Evolutionary conservation across 1,284 basidiomycete genomes (phyloP).

Genomic region (Moesziomyces antarcticus): DNA sequence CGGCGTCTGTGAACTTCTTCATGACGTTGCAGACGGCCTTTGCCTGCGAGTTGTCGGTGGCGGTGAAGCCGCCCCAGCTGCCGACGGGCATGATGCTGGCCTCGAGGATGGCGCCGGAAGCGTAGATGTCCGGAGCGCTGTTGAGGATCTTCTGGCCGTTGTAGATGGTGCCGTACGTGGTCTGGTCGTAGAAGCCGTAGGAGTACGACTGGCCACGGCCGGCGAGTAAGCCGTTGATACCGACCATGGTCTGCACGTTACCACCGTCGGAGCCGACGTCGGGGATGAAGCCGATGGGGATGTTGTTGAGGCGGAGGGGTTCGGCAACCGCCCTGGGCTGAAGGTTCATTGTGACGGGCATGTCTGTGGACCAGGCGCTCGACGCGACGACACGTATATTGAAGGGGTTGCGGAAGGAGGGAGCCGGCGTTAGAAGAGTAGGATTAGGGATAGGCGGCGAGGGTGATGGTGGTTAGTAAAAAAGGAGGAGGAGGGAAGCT

Average conservation of each 20-base stretch:
- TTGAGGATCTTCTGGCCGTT: conserved; percentile 63
- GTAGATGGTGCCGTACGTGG: conserved; percentile 63
- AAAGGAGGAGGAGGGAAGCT: conserved; percentile 1
- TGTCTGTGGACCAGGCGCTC: conserved; percentile 5
- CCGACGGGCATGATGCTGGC: conserved; percentile 62
- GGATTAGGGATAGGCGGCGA: neutral
- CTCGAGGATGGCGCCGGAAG: conserved; percentile 67
- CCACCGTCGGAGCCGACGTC: conserved; percentile 59
- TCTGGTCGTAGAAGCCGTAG: conserved; percentile 67
- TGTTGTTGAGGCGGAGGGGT: conserved; percentile 34
- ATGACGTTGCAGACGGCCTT: conserved; percentile 64
- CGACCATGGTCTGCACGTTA: conserved; percentile 51
- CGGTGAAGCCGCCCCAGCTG: conserved; percentile 49
- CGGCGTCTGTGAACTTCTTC: conserved; percentile 68
- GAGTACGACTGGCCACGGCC: conserved; percentile 33
- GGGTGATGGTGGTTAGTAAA: neutral
- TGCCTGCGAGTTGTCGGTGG: conserved; percentile 64
- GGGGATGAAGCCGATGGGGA: conserved; percentile 55
- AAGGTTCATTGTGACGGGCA: conserved; percentile 29
- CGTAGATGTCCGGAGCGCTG: conserved; percentile 64
- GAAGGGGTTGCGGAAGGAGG: neutral
- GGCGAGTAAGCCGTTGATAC: conserved; percentile 31
- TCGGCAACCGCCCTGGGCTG: conserved; percentile 22
- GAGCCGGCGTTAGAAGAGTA: neutral
- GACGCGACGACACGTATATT: neutral